Conservation (phyloP, 768 basidiomycete species). For the Termitomyces sp. region DNA sequence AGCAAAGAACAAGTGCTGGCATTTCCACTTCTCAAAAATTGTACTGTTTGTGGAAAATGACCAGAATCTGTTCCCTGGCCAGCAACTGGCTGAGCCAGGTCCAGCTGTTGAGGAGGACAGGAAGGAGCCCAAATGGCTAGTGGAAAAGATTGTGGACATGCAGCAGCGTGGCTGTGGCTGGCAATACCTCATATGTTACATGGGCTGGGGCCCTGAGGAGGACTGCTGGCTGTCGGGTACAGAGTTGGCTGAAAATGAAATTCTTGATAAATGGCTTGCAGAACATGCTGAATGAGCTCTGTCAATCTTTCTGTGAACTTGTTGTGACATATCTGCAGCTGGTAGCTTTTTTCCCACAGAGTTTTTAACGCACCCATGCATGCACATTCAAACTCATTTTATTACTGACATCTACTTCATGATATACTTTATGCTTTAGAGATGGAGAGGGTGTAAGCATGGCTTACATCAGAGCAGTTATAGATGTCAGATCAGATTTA, state of each 20-base stretch:
- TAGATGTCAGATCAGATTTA: no score
- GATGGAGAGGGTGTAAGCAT: not conserved
- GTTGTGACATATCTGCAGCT: no score
- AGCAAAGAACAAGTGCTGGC: not conserved
- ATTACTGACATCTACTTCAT: not conserved
- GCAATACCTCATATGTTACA: slow-evolving; percentile 32
- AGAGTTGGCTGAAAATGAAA: slow-evolving; percentile 22
- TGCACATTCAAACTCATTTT: not conserved
- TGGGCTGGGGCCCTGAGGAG: slow-evolving; percentile 27
- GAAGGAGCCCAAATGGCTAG: not conserved
- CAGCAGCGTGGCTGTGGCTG: slow-evolving; percentile 22
- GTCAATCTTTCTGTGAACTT: no score
- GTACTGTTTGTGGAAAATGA: not conserved
- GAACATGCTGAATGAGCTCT: no score
- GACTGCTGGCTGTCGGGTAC: slow-evolving; percentile 27
- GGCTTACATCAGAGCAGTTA: not conserved
- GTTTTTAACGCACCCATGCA: not conserved
- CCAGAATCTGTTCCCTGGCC: not conserved
- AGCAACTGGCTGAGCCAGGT: not conserved
- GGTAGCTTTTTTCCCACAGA: not conserved
- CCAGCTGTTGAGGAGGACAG: not conserved
- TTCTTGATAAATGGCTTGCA: slow-evolving; percentile 16
- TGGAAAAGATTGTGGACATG: slow-evolving; percentile 30
- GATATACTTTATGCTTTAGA: not conserved
- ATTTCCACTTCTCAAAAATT: not conserved